Evolutionary conservation across 495 filamentous ascomycete species (phyloP).

Genomic region (Neurospora sp.): DNA sequence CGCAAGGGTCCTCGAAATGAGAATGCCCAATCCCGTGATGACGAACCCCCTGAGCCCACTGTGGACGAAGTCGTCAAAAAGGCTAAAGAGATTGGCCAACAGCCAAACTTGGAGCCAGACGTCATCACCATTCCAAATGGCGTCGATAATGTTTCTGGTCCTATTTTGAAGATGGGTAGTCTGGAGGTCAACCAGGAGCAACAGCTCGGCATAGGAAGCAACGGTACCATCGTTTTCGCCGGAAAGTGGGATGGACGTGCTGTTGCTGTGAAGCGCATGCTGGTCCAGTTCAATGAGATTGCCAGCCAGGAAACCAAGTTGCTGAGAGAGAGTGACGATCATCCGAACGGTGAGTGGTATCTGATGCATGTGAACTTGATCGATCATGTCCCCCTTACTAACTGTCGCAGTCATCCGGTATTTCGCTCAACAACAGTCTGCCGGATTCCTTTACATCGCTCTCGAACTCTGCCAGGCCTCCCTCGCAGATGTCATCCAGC

Average conservation of each 20-base stretch:
- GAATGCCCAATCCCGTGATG: slow-evolving; percentile 30
- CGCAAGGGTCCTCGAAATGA: slow-evolving; percentile 43
- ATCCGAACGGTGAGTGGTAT: slow-evolving; percentile 55
- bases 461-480: slow-evolving; percentile 93
- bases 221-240: slow-evolving; percentile 76
- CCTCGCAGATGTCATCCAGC: slow-evolving; percentile 76
- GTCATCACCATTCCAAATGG: slow-evolving; percentile 37
- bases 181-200: slow-evolving; percentile 63
- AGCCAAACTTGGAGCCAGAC: slow-evolving; percentile 47
- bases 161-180: slow-evolving; percentile 58
- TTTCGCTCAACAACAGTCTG: slow-evolving; percentile 77
- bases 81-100: slow-evolving; percentile 34
- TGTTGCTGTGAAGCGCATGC: slow-evolving; percentile 94
- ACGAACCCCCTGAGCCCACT: slow-evolving; percentile 22
- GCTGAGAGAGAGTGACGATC: slow-evolving; percentile 86
- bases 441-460: slow-evolving; percentile 92
- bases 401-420: slow-evolving; percentile 71
- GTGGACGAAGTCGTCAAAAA: slow-evolving; percentile 36
- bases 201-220: slow-evolving; percentile 70
- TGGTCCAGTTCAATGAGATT: slow-evolving; percentile 88
- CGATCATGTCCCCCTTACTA: slow-evolving; percentile 5
- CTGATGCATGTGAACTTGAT: not conserved
- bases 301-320: slow-evolving; percentile 88
- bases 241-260: slow-evolving; percentile 84
- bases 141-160: slow-evolving; percentile 45